phyloP scores from a whole-genome alignment of 208 protist genomes.

The Crithidia sp. region DNA sequence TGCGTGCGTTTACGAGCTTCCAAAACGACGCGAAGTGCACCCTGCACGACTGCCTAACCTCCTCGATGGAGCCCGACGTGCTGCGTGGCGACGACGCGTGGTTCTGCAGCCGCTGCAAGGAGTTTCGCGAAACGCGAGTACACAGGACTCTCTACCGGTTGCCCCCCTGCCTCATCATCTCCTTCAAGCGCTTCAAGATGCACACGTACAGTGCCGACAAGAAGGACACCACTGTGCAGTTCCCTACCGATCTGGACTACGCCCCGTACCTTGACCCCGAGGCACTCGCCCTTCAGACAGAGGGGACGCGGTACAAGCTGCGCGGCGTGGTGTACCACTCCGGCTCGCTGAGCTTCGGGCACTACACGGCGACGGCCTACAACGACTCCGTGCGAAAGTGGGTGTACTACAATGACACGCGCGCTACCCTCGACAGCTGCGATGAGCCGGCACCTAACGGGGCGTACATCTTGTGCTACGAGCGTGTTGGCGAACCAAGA shows the following conservation, averaged over 20 bases:
- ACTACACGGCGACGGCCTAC: constrained; percentile 78
- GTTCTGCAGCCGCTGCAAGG: constrained; percentile 78
- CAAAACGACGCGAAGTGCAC: constrained; percentile 39
- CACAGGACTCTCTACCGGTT: constrained; percentile 70
- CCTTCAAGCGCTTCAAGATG: constrained; percentile 83
- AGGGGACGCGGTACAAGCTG: constrained; percentile 61
- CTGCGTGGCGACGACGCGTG: constrained; percentile 67
- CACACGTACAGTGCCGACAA: constrained; percentile 64
- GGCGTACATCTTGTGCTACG: constrained; percentile 85
- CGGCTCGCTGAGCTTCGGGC: constrained; percentile 76
- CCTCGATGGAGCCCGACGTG: constrained; percentile 53
- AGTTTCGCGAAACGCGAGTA: constrained; percentile 55
- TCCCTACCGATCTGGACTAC: constrained; percentile 62
- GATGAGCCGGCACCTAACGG: constrained; percentile 33
- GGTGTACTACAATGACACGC: constrained; percentile 81
- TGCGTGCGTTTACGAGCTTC: constrained; percentile 12
- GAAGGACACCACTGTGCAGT: constrained; percentile 70
- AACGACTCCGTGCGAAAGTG: constrained; percentile 61
- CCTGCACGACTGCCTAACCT: constrained; percentile 46
- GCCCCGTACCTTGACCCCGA: constrained; percentile 62
- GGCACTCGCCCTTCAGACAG: constrained; percentile 21
- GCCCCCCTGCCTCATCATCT: constrained; percentile 77
- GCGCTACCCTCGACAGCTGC: constrained; percentile 29
- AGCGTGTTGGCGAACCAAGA: constrained; percentile 32
- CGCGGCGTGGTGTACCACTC: constrained; percentile 80